Evolutionary conservation across 164 flowering plant genomes (phyloP).

Genomic region (Brasenia schreberi): DNA sequence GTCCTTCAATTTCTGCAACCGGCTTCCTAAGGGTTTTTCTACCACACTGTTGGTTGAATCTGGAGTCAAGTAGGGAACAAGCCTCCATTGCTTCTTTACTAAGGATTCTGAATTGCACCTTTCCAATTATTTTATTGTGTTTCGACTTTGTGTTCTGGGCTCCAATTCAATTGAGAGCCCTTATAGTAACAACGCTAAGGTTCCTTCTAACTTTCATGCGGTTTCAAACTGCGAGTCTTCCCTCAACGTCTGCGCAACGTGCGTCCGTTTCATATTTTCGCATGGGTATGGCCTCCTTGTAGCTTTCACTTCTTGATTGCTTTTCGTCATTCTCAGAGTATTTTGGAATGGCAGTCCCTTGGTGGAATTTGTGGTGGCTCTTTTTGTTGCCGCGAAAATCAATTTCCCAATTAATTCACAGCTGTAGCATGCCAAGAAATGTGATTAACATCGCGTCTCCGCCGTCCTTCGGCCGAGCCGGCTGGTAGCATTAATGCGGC

Average conservation of each 20-base stretch:
- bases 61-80: neutral
- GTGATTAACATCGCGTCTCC: neutral
- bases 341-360: neutral
- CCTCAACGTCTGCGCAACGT: neutral
- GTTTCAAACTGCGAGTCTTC: neutral
- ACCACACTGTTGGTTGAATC: neutral
- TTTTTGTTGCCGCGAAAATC: too few species aligned
- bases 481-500: too few species aligned
- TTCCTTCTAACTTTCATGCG: too few species aligned
- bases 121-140: neutral
- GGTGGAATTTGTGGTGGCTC: too few species aligned
- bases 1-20: slow-evolving; percentile 34
- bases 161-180: neutral
- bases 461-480: neutral
- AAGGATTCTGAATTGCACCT: neutral
- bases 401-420: too few species aligned
- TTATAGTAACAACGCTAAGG: neutral
- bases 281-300: neutral
- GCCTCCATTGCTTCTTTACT: neutral
- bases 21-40: neutral
- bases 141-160: too few species aligned
- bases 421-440: neutral
- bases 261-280: neutral
- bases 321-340: neutral
- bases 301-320: neutral